Evolutionary conservation across 2,329 filamentous ascomycete genomes (phyloP).

Genomic region (Pezicula carpinea): DNA sequence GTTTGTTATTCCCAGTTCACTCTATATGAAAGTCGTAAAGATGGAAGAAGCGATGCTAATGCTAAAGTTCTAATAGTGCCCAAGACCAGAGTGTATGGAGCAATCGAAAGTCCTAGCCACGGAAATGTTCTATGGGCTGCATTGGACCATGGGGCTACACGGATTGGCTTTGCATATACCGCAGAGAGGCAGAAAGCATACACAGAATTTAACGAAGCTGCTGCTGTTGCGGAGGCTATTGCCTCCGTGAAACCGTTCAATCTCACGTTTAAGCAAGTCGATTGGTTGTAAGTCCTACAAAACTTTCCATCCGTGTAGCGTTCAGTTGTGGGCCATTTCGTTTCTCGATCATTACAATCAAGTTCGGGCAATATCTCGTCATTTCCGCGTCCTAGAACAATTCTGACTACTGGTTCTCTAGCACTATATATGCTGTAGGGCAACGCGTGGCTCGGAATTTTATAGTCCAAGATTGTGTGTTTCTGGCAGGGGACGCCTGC

Average conservation of each 20-base stretch:
- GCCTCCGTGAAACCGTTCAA: conserved; percentile 37
- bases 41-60: conserved; percentile 38
- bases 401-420: too few relatives aligned
- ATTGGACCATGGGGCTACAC: conserved; percentile 46
- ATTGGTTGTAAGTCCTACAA: conserved; percentile 41
- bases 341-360: too few relatives aligned
- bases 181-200: conserved; percentile 35
- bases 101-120: conserved; percentile 46
- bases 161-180: conserved; percentile 49
- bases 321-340: too few relatives aligned
- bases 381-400: too few relatives aligned
- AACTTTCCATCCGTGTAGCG: too few relatives aligned
- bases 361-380: too few relatives aligned
- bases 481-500: conserved; percentile 51
- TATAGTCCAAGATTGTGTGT: conserved; percentile 49
- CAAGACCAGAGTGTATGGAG: conserved; percentile 40
- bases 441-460: conserved; percentile 56
- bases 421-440: conserved; percentile 51
- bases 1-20: too few relatives aligned
- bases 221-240: conserved; percentile 47
- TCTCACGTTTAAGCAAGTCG: conserved; percentile 34
- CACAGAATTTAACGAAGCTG: conserved; percentile 38
- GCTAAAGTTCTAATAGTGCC: conserved; percentile 30
- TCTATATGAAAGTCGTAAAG: conserved; percentile 7
- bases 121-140: conserved; percentile 52